These are phyloP conservation scores for Naganishia sp. DNA, from an alignment of 1,284 basidiomycete genomes.

Conservation along the genomic window DNA sequence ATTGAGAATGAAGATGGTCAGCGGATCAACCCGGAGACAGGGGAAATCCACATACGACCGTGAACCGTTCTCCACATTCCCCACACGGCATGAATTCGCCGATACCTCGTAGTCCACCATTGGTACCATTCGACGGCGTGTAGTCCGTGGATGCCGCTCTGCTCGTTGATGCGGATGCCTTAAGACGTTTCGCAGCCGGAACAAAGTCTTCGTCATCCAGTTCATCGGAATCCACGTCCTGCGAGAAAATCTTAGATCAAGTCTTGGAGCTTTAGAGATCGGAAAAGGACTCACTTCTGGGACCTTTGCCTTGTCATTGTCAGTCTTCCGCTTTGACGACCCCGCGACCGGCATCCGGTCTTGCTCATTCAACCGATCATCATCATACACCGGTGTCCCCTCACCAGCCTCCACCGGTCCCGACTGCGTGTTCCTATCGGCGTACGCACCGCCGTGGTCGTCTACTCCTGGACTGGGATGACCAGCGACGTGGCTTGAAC, in stretches of 20 bases:
- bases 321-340: constrained; percentile 33
- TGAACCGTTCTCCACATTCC: constrained; percentile 79
- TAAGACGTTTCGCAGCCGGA: constrained; percentile 36
- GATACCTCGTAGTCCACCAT: constrained; percentile 63
- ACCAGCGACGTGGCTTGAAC: constrained; percentile 27
- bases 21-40: not conserved
- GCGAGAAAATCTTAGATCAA: not conserved
- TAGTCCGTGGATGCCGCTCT: constrained; percentile 58
- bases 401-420: constrained; percentile 43
- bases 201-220: constrained; percentile 54
- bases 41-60: constrained; percentile 66
- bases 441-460: constrained; percentile 46
- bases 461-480: constrained; percentile 35
- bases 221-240: constrained; percentile 36
- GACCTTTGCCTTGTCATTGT: constrained; percentile 38
- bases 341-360: constrained; percentile 21
- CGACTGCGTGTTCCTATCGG: constrained; percentile 41
- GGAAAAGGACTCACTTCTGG: constrained; percentile 28
- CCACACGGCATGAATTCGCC: constrained; percentile 82
- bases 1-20: not conserved
- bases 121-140: constrained; percentile 39
- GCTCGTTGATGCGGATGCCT: constrained; percentile 52
- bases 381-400: constrained; percentile 37
- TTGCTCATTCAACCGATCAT: constrained; percentile 25
- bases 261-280: not conserved